Base-by-base conservation (phyloP, 129 eudicot species). In the Helichrysum umbraculigerum region DNA sequence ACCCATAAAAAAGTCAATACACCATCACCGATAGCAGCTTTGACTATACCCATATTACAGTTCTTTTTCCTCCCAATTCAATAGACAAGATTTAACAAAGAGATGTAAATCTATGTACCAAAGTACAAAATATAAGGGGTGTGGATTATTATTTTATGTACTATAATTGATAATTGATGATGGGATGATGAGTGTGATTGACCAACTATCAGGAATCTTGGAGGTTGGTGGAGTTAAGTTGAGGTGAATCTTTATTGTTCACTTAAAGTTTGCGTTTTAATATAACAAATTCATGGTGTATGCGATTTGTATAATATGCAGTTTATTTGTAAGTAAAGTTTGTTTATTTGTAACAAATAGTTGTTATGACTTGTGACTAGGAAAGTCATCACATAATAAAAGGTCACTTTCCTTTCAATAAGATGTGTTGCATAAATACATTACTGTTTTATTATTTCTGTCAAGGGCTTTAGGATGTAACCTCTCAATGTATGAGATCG, bases 1-100 rank as follows among this genome's bases (percentile, higher is more conserved):
- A 90, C 90, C 96, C 96, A 90, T 76, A 83, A 44, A 75, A 85
- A 85, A 1, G 90, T 81, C 75, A 87, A 14, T 34, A 87, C 75
- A 17, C 78, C 82, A 47, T 90, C 92, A 0, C 76, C 88, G 1
- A 85, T 42, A 15, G 88, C 96, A 4, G 67, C 79, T 76, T 77
- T 90, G 8, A 87, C 76, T 58, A 80, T 72, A 51, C 83, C 87
- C 89, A 88, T 87, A 30, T 78, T 74, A 4, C 33, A 32, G 9
- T 64, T 4, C 32, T 67, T n/a, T 3, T 22, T 66, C 25, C 9
- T 22, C 4, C 67, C 4, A 19, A 4, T 62, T 57, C 62, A 19
- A 57, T 0, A 21, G 29, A n/a, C 8, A n/a, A 20, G 7, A 66
- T 39, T 54, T 4, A 39, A 34, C 33, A 20, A 67, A 1, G 16